These are phyloP conservation scores for Ophiostoma himal-ulmi DNA, from an alignment of 2,329 filamentous ascomycete species.

Conservation along the genomic window DNA sequence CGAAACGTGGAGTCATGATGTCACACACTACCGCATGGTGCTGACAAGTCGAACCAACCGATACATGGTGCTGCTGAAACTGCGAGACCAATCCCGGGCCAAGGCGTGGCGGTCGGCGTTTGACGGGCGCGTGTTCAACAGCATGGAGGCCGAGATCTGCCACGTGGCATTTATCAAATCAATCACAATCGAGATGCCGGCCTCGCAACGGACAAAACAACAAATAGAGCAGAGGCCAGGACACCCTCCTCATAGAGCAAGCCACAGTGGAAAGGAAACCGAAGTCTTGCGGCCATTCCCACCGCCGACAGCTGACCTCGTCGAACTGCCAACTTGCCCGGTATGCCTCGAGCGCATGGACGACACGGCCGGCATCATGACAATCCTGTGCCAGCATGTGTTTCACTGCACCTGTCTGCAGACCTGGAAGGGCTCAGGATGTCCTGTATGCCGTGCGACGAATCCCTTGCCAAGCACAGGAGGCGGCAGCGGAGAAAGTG, in stretches of 20 bases:
- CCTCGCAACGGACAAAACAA: not conserved
- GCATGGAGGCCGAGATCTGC: slow-evolving; percentile 90
- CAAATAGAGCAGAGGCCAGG: slow-evolving; percentile 4
- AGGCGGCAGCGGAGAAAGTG: not conserved
- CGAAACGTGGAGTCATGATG: slow-evolving; percentile 74
- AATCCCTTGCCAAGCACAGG: slow-evolving; percentile 38
- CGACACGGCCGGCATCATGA: slow-evolving; percentile 88
- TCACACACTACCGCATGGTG: slow-evolving; percentile 92
- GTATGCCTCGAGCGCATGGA: slow-evolving; percentile 98
- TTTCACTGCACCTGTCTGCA: slow-evolving; percentile 96
- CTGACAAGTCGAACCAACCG: slow-evolving; percentile 82
- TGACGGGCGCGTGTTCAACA: slow-evolving; percentile 90
- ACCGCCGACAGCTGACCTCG: slow-evolving; percentile 69
- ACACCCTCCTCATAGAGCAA: slow-evolving; percentile 13
- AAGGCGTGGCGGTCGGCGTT: slow-evolving; percentile 77
- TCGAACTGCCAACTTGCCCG: slow-evolving; percentile 91
- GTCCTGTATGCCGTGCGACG: slow-evolving; percentile 90
- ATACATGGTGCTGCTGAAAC: slow-evolving; percentile 95
- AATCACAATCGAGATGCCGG: slow-evolving; percentile 67
- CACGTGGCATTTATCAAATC: slow-evolving; percentile 92
- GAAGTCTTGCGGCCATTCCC: slow-evolving; percentile 48
- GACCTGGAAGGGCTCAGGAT: slow-evolving; percentile 91
- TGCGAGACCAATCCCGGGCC: slow-evolving; percentile 68
- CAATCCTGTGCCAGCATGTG: slow-evolving; percentile 93
- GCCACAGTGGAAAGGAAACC: slow-evolving; percentile 11